Base-by-base conservation (phyloP, 495 filamentous ascomycete species). In the Penicillium roqueforti region DNA sequence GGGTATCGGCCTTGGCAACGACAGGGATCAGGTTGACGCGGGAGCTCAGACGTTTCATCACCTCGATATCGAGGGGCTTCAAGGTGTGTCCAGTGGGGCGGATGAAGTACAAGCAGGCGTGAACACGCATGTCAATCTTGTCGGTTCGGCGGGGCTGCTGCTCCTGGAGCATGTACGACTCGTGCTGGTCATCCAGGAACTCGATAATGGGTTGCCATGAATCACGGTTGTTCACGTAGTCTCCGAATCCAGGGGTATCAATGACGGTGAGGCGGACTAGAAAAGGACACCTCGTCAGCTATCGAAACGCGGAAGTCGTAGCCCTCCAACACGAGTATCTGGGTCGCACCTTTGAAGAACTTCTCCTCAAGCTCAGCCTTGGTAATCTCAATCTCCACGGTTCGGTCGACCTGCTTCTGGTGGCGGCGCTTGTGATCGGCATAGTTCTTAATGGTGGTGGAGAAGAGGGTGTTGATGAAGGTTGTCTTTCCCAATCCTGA, bases 151-250 rank as follows among this genome's bases (percentile, higher is more conserved):
- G 89, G 58, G 93, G 93, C 75, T 98, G 93, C 76, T 98, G 93
- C 83, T 98, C 93, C 81, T 98, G 93, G 68, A 98, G 81, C 93
- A 98, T 98, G 71, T 98, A 98, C 13, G 93, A 97, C 80, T 98
- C 93, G 75, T 98, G 93, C 81, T 98, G 93, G 76, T 98, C 93
- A 74, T 98, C 93, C 63, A 98, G 77, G 80, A 98, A 98, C 76
- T 98, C 93, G 74, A 98, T 97, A 68, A 98, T 97, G 57, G 93
- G 93, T 81, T 96, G 92, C 93, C 93, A 98, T 38, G 92, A 96
- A 75, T 98, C 93, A 58, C 92, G 87, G 82, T 98, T 98, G 87
- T 98, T 98, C 71, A 98, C 93, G 69, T 97, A 98, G 81, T 98
- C 93, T 71, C 93, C 93, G 66, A 98, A 98, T 56, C 93, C 93